phyloP scores from a whole-genome alignment of 192 early-diverging fungal genomes.

The Geranomyces variabilis region DNA sequence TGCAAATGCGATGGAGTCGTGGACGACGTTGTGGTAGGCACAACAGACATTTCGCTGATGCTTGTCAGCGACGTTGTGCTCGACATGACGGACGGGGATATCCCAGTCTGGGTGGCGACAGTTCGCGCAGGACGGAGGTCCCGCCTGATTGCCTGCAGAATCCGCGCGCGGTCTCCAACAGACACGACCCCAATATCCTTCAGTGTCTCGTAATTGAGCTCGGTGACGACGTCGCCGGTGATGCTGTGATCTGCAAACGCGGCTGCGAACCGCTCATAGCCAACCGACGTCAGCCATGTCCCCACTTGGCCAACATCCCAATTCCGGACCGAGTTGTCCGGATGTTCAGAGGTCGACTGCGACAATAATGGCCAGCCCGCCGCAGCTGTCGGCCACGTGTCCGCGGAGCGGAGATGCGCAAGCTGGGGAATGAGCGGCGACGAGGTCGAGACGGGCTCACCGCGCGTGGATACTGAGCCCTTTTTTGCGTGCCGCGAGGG shows the following conservation, averaged over 20 bases:
- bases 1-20: too few relatives aligned
- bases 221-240: constrained; percentile 78
- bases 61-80: not conserved
- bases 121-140: constrained; percentile 5
- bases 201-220: constrained; percentile 80
- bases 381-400: not conserved
- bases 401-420: not conserved
- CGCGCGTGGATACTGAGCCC: too few relatives aligned
- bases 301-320: constrained; percentile 39
- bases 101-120: not conserved
- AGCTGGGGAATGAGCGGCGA: constrained; percentile 13
- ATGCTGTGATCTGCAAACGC: constrained; percentile 72
- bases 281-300: constrained; percentile 39
- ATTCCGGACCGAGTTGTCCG: not conserved
- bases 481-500: too few relatives aligned
- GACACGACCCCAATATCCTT: constrained; percentile 80
- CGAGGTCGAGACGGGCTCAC: not conserved
- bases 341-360: not conserved
- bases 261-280: constrained; percentile 33
- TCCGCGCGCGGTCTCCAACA: constrained; percentile 82
- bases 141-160: constrained; percentile 74
- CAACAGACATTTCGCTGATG: not conserved
- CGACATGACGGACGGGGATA: not conserved
- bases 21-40: constrained; percentile 1
- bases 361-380: not conserved